Conservation (phyloP, 2,329 filamentous ascomycete species). For the Fusarium stilboides region DNA sequence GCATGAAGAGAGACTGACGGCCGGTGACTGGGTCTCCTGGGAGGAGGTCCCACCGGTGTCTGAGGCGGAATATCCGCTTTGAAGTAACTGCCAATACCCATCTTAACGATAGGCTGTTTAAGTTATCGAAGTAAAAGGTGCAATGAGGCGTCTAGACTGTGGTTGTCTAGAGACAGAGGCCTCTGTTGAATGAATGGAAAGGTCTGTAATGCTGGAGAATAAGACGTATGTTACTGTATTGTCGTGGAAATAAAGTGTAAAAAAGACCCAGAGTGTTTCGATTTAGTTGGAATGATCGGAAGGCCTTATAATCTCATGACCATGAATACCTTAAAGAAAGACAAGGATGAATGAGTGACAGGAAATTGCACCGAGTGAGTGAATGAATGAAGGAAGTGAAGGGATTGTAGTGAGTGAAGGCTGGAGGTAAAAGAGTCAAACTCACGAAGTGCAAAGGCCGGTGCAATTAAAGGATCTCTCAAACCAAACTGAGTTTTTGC, state of each 20-base stretch:
- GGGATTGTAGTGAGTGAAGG: conserved; percentile 18
- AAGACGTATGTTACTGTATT: neutral
- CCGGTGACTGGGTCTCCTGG: conserved; percentile 38
- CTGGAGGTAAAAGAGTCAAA: conserved; percentile 7
- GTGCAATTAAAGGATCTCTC: conserved; percentile 27
- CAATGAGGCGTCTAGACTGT: neutral
- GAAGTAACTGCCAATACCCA: conserved; percentile 76
- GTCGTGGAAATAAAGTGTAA: neutral
- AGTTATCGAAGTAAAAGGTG: neutral
- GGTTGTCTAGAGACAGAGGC: neutral
- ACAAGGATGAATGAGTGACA: conserved; percentile 22
- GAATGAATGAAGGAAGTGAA: conserved; percentile 26
- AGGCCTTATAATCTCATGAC: conserved; percentile 19
- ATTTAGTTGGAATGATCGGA: conserved; percentile 25
- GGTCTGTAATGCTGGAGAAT: neutral
- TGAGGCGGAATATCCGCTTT: conserved; percentile 59
- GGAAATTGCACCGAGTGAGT: conserved; percentile 18
- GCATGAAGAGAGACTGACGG: conserved; percentile 43
- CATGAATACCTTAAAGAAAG: conserved; percentile 21
- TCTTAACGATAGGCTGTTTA: conserved; percentile 52
- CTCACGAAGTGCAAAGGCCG: conserved; percentile 15
- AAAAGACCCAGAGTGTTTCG: conserved; percentile 2
- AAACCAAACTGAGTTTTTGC: conserved; percentile 28
- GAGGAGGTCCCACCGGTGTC: conserved; percentile 30
- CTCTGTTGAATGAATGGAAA: neutral